Evolutionary conservation across 1,139 yeast genomes (phyloP), one percentile per base, ranked within the genome.

Genomic region (Insectozyma bohioensis): DNA sequence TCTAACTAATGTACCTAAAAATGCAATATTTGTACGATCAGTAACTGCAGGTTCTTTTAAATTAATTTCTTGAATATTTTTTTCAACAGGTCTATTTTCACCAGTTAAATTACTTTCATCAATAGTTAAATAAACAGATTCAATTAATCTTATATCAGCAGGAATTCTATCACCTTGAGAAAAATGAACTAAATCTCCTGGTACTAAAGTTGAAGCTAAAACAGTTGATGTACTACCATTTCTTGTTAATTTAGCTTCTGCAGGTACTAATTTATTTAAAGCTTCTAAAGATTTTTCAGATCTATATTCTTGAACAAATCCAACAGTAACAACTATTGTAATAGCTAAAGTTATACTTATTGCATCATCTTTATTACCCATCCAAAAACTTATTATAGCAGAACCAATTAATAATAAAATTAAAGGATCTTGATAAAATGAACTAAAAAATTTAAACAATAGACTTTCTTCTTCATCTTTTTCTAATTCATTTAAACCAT

Each of bases 81-180:
- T 92, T 45, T 70, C 72, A 6, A 86, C 94, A 0, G 97, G 96
- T 31, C 80, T 74, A 33, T 86, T 86, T 61, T 92, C 98, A 37
- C 98, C 98, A 1, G 98, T 92, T 47, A 92, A 71, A 54, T 87
- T 87, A 59, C 94, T 80, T 60, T 92, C 97, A 61, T 90, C 97
- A 39, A 92, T 79, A 20, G 82, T 65, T 45, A 92, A 68, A 51
- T 87, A 92, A 14, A 78, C 83, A 2, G 95, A 78, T 40, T 83
- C 82, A 3, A 80, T 72, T 37, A 92, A 68, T 51, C 97, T 74
- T 26, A 90, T 63, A 58, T 92, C 97, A 0, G 97, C 97, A 1
- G 98, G 97, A 35, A 92, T 82, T 44, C 96, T 73, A 58, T 92
- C 98, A 47, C 98, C 98, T 36, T 87, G 92, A 25, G 80, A 59